Conservation (phyloP, 805 yeast species). For the Saturnispora dispora region DNA sequence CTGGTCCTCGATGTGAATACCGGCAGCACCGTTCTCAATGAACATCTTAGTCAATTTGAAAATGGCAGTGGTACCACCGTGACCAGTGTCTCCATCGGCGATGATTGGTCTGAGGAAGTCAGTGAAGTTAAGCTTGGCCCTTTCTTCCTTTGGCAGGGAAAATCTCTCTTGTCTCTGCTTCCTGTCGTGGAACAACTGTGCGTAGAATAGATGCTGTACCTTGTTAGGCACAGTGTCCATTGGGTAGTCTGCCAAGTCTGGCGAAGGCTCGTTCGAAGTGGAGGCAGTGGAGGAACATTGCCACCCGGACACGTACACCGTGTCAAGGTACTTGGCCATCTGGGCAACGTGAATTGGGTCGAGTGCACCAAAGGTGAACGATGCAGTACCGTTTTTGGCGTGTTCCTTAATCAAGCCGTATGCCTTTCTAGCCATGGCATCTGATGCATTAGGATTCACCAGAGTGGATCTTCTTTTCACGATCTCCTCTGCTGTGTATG, state of each 20-base stretch:
- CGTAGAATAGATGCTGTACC: slow-evolving; percentile 94
- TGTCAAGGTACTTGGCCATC: slow-evolving; percentile 92
- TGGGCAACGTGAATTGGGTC: slow-evolving; percentile 94
- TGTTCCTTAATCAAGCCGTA: slow-evolving; percentile 63
- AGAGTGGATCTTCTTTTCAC: slow-evolving; percentile 81
- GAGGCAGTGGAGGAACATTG: slow-evolving; percentile 98
- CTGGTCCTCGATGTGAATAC: slow-evolving; percentile 97
- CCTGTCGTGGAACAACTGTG: slow-evolving; percentile 94
- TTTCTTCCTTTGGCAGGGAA: slow-evolving; percentile 48
- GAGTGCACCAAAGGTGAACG: slow-evolving; percentile 90
- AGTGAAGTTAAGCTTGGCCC: slow-evolving; percentile 60
- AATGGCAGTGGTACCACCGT: slow-evolving; percentile 96
- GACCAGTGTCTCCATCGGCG: slow-evolving; percentile 98
- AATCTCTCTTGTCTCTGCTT: slow-evolving; percentile 86
- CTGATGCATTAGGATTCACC: slow-evolving; percentile 67
- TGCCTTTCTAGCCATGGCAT: slow-evolving; percentile 73
- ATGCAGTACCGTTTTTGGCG: slow-evolving; percentile 59
- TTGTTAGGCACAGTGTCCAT: slow-evolving; percentile 98
- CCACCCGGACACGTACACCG: slow-evolving; percentile 95
- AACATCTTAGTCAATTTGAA: slow-evolving; percentile 92
- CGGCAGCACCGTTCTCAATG: slow-evolving; percentile 97
- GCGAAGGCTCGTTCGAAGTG: slow-evolving; percentile 94
- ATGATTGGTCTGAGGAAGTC: slow-evolving; percentile 92
- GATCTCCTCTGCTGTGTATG: slow-evolving; percentile 80
- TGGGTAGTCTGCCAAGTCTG: slow-evolving; percentile 97